phyloP scores from a whole-genome alignment of 805 yeast species.

The Pichia rugopelliculosa region DNA sequence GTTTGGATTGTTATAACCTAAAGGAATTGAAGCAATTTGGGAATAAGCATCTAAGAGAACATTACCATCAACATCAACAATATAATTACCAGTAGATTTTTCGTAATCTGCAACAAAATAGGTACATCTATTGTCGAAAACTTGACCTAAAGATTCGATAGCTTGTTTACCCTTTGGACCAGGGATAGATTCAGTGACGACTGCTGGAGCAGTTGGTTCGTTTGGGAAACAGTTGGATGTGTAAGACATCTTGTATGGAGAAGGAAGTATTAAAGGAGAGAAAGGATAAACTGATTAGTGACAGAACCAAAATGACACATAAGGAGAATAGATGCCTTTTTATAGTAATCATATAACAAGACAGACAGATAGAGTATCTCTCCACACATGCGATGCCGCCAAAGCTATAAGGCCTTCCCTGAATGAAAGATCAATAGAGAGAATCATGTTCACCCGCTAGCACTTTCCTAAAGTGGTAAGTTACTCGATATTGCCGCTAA shows the following conservation, averaged over 20 bases:
- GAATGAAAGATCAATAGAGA: background rate
- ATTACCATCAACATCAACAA: conserved; percentile 78
- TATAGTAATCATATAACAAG: background rate
- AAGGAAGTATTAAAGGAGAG: background rate
- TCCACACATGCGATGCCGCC: background rate
- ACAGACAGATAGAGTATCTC: background rate
- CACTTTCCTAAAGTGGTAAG: background rate
- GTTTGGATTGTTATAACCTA: conserved; percentile 82
- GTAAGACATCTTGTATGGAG: conserved; percentile 29
- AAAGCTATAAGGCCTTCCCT: background rate
- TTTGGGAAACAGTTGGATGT: conserved; percentile 59
- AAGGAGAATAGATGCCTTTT: no score
- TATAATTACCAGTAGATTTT: conserved; percentile 71
- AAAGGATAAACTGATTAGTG: background rate
- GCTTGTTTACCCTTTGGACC: conserved; percentile 62
- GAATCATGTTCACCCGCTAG: background rate
- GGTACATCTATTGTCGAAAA: conserved; percentile 65
- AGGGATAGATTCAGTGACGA: conserved; percentile 56
- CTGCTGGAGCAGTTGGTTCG: conserved; percentile 69
- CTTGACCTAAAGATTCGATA: conserved; percentile 47
- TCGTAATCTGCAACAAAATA: conserved; percentile 72
- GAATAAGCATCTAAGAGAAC: conserved; percentile 65
- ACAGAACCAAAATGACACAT: background rate
- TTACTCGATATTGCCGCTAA: background rate
- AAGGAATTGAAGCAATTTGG: conserved; percentile 78